phyloP scores from a whole-genome alignment of 1,284 basidiomycete species.

The Pseudomicrostroma phylloplanum region DNA sequence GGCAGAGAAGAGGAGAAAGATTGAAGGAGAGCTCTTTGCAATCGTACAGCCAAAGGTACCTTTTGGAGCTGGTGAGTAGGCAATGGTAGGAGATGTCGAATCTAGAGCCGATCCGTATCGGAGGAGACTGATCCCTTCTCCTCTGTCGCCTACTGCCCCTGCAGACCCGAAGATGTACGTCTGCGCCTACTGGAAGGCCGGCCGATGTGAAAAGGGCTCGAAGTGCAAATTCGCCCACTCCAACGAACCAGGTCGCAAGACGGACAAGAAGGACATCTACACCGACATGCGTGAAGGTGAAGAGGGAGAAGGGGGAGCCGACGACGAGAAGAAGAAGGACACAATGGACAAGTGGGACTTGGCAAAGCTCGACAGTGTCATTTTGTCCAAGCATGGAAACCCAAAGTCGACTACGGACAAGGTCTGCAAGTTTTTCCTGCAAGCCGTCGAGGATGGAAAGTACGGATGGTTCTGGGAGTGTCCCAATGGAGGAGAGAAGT shows the following conservation, averaged over 20 bases:
- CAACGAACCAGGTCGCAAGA: constrained; percentile 74
- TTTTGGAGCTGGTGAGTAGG: constrained; percentile 67
- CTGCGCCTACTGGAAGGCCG: constrained; percentile 47
- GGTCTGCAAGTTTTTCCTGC: constrained; percentile 93
- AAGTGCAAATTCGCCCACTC: constrained; percentile 93
- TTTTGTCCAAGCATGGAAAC: constrained; percentile 81
- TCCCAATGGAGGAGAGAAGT: constrained; percentile 60
- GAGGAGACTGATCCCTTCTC: no score
- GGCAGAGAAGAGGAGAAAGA: constrained; percentile 63
- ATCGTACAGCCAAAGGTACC: constrained; percentile 66
- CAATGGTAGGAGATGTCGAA: neutral
- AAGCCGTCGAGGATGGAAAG: constrained; percentile 89
- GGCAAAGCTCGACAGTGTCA: constrained; percentile 78
- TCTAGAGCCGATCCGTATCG: no score
- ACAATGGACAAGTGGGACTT: constrained; percentile 99
- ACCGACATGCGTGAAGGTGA: constrained; percentile 59
- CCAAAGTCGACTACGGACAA: constrained; percentile 85
- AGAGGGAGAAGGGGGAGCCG: neutral
- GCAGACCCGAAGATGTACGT: constrained; percentile 48
- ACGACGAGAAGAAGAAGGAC: constrained; percentile 63
- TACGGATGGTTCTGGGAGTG: constrained; percentile 80
- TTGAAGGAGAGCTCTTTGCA: constrained; percentile 41
- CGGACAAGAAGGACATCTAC: constrained; percentile 94
- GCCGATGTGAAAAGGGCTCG: constrained; percentile 44
- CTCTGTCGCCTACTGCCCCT: no score